Percentiles rank a stretch among this genome's conserved stretches.
phyloP scores from a whole-genome alignment of 163 green algal genomes.

The Prototheca wickerhamii region DNA sequence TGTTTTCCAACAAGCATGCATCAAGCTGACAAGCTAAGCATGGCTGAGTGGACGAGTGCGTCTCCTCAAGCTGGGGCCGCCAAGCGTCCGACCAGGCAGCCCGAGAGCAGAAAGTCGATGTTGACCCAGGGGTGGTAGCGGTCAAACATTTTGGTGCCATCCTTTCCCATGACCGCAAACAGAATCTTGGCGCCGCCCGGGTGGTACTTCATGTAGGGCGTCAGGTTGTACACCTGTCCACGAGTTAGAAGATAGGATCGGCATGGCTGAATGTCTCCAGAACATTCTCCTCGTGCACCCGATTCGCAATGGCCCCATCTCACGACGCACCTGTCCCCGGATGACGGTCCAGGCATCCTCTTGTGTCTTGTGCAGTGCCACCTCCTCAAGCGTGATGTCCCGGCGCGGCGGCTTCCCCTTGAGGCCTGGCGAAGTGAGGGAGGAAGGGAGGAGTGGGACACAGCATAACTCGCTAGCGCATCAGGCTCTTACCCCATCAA shows the following conservation, averaged over 20 bases:
- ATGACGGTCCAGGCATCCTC: constrained; percentile 72
- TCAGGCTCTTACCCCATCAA: neutral
- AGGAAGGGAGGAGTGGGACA: neutral
- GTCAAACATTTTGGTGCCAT: constrained; percentile 81
- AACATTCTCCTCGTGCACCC: too few species aligned
- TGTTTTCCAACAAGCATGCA: too few species aligned
- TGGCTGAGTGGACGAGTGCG: too few species aligned
- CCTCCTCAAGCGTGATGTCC: constrained; percentile 70
- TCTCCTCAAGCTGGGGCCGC: neutral
- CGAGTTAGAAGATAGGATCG: too few species aligned
- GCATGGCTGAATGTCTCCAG: too few species aligned
- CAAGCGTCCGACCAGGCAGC: constrained; percentile 65
- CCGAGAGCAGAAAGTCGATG: constrained; percentile 67
- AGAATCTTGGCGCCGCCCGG: constrained; percentile 77
- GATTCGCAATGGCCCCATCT: too few species aligned
- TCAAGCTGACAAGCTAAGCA: too few species aligned
- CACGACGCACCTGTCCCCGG: constrained; percentile 39
- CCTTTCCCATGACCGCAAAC: constrained; percentile 64
- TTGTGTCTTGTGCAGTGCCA: constrained; percentile 53
- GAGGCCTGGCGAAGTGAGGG: constrained; percentile 18
- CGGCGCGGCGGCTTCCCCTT: constrained; percentile 23
- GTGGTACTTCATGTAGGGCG: constrained; percentile 80
- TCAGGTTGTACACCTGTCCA: constrained; percentile 96
- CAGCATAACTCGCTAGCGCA: neutral
- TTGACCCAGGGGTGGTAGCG: constrained; percentile 89